A percentile compares a stretch with the other conserved stretches of the same genome.
Evolutionary conservation across 306 rosid species (phyloP).

Genomic region (Elaeagnus macrophylla): DNA sequence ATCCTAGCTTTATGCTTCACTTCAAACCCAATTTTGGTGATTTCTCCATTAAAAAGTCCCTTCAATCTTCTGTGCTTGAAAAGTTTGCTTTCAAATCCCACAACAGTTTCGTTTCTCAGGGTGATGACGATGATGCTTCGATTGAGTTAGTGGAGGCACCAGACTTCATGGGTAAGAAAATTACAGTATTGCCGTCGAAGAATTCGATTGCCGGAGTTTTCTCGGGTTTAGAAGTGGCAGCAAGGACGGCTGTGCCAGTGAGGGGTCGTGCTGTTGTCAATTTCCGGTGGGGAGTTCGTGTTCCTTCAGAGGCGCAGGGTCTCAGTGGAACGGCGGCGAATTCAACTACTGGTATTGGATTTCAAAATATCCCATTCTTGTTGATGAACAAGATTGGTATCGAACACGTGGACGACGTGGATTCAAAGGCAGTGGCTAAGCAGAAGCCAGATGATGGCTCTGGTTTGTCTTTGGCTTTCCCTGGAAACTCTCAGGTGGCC

Average conservation of each 20-base stretch:
- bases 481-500: conserved; percentile 36
- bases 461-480: neutral
- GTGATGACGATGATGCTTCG: conserved; percentile 26
- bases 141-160: conserved; percentile 36
- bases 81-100: conserved; percentile 3
- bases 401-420: conserved; percentile 56
- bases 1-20: conserved; percentile 76
- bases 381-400: conserved; percentile 86
- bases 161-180: conserved; percentile 28
- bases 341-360: conserved; percentile 32
- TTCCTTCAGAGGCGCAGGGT: conserved; percentile 48
- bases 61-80: conserved; percentile 44
- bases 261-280: conserved; percentile 42
- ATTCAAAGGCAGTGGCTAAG: conserved; percentile 13
- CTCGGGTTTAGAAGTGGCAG: conserved; percentile 60
- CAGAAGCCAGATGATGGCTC: neutral
- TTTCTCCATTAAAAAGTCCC: conserved; percentile 73
- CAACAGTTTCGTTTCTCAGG: conserved; percentile 17
- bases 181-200: conserved; percentile 16
- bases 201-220: conserved; percentile 32
- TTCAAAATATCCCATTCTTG: conserved; percentile 58
- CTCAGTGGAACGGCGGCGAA: neutral
- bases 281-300: conserved; percentile 78
- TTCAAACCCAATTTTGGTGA: conserved; percentile 80
- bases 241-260: conserved; percentile 60